Conservation (phyloP, 2,329 filamentous ascomycete genomes). For the Lasiodiplodia gonubiensis region DNA sequence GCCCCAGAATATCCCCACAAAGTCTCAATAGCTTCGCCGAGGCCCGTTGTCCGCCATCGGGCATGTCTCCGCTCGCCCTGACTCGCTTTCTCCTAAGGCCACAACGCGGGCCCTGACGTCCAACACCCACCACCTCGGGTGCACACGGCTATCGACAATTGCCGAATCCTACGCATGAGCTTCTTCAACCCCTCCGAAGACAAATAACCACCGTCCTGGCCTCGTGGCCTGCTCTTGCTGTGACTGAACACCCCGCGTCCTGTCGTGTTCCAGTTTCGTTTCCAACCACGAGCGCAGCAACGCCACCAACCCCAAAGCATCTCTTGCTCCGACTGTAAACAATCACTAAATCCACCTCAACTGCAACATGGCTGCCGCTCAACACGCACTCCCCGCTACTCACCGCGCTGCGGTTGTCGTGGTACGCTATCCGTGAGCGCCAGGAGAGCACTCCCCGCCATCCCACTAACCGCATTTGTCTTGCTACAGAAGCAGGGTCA, state of each 20-base stretch:
- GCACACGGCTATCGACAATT: constrained; percentile 6
- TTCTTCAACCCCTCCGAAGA: not conserved
- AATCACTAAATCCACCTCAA: not conserved
- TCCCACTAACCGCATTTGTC: not conserved
- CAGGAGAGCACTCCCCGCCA: too few relatives aligned
- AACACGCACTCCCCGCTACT: not conserved
- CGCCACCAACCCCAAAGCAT: constrained; percentile 8
- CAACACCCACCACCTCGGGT: constrained; percentile 14
- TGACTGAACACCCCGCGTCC: not conserved
- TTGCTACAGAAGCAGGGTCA: constrained; percentile 46
- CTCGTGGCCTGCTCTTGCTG: not conserved
- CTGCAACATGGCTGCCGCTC: constrained; percentile 3
- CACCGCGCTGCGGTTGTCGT: constrained; percentile 26
- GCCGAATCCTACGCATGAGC: not conserved
- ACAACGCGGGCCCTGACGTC: not conserved
- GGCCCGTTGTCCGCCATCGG: not conserved
- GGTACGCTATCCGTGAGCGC: constrained; percentile 1
- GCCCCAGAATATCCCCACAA: constrained; percentile 3
- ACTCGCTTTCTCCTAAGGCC: not conserved
- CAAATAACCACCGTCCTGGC: not conserved
- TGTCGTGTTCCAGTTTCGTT: constrained; percentile 16
- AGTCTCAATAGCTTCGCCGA: not conserved
- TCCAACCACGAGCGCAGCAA: constrained; percentile 3
- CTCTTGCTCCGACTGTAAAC: not conserved
- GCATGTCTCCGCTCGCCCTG: constrained; percentile 1